These are phyloP conservation scores for Suillus brevipes DNA, from an alignment of 768 basidiomycete species.

Conservation along the genomic window DNA sequence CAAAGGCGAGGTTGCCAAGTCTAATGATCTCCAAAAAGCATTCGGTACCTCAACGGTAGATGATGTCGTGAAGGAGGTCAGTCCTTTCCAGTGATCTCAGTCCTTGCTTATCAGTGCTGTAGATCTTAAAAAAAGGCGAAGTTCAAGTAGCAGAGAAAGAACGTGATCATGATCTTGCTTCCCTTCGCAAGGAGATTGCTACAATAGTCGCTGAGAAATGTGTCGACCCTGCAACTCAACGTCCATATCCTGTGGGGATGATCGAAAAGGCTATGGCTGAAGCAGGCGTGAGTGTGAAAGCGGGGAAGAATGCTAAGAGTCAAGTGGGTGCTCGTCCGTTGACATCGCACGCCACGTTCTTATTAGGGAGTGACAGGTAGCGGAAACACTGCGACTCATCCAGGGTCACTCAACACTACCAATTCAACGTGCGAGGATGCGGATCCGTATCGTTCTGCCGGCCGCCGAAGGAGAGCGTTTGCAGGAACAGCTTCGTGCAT, in stretches of 20 bases:
- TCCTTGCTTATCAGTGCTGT: neutral
- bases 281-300: conserved; percentile 88
- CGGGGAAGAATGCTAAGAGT: conserved; percentile 88
- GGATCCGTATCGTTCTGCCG: conserved; percentile 80
- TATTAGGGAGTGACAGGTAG: conserved; percentile 53
- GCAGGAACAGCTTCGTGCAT: conserved; percentile 66
- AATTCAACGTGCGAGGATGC: conserved; percentile 92
- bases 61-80: conserved; percentile 80
- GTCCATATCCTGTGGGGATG: conserved; percentile 91
- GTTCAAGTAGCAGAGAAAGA: conserved; percentile 97
- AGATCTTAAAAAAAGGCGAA: conserved; percentile 97
- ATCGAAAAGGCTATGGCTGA: conserved; percentile 98
- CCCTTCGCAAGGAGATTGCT: conserved; percentile 86
- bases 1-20: conserved; percentile 91
- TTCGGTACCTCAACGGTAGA: conserved; percentile 76
- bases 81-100: conserved; percentile 8
- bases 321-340: conserved; percentile 54
- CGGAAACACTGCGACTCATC: conserved; percentile 83
- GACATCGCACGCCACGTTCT: neutral
- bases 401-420: conserved; percentile 85
- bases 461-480: conserved; percentile 62
- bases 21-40: conserved; percentile 87
- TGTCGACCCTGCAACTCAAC: conserved; percentile 87
- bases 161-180: conserved; percentile 83
- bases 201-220: conserved; percentile 94